phyloP scores from a whole-genome alignment of 306 rosid species.

The Acacia crassicarpa region DNA sequence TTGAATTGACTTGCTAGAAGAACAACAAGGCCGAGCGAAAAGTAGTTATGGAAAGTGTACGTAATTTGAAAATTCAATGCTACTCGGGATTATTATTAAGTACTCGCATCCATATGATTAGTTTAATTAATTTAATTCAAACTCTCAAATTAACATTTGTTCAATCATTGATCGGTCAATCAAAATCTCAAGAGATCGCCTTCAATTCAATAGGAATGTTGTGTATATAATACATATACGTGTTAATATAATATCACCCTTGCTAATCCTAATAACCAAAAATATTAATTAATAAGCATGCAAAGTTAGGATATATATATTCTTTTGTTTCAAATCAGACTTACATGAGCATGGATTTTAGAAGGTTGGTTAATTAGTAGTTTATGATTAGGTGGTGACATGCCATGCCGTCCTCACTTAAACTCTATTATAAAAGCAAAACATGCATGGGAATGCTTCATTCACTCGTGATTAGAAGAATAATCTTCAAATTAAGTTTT shows the following conservation, averaged over 20 bases:
- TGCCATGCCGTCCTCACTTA: background rate
- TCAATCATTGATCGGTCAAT: background rate
- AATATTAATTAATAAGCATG: background rate
- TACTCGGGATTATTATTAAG: background rate
- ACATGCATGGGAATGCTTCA: background rate
- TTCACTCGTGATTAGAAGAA: background rate
- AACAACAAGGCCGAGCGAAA: background rate
- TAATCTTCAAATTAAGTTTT: background rate
- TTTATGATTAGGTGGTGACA: conserved; percentile 26
- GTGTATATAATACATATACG: background rate
- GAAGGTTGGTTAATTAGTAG: too few species aligned
- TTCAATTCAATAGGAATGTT: background rate
- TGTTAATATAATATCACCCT: background rate
- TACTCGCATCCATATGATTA: background rate
- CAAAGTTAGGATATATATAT: background rate
- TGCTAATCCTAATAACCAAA: conserved; percentile 3
- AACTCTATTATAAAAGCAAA: background rate
- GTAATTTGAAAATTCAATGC: background rate
- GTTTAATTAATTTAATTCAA: background rate
- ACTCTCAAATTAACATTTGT: background rate
- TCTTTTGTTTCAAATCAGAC: conserved; percentile 11
- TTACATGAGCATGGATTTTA: too few species aligned
- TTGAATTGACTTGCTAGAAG: conserved; percentile 8
- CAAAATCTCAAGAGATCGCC: background rate
- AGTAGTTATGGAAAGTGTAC: background rate